A percentile compares a stretch with the other conserved stretches of the same genome.
phyloP scores from a whole-genome alignment of 2,329 filamentous ascomycete species.

The Dendrostoma leiphaemia region DNA sequence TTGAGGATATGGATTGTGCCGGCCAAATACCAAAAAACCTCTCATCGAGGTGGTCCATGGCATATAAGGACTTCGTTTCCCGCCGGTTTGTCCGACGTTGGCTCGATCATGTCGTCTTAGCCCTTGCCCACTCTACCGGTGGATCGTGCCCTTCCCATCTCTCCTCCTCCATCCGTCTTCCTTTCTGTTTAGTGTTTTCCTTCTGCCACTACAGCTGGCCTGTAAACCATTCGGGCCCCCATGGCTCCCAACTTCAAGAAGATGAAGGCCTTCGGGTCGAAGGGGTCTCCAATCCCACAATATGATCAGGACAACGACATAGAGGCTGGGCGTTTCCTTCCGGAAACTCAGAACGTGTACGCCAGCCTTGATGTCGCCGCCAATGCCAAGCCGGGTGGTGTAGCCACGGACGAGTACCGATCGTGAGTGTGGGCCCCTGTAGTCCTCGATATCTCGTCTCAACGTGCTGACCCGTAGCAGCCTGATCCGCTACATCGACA shows the following conservation, averaged over 20 bases:
- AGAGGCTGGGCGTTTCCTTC: slow-evolving; percentile 30
- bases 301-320: slow-evolving; percentile 27
- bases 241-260: slow-evolving; percentile 32
- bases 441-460: background rate
- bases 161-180: slow-evolving; percentile 11
- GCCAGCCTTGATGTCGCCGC: slow-evolving; percentile 18
- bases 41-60: background rate
- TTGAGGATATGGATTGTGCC: slow-evolving; percentile 13
- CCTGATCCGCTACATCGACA: slow-evolving; percentile 33
- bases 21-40: slow-evolving; percentile 5
- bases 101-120: background rate
- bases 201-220: slow-evolving; percentile 27
- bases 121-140: slow-evolving; percentile 10
- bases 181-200: slow-evolving; percentile 15
- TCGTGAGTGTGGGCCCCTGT: slow-evolving; percentile 25
- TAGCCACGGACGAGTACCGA: slow-evolving; percentile 33
- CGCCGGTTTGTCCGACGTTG: background rate
- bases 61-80: slow-evolving; percentile 11
- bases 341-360: slow-evolving; percentile 26
- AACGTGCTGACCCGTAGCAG: background rate
- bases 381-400: slow-evolving; percentile 22
- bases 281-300: slow-evolving; percentile 23
- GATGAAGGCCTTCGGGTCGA: slow-evolving; percentile 28
- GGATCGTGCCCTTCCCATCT: slow-evolving; percentile 12
- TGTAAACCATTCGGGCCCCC: slow-evolving; percentile 25